Evolutionary conservation across 768 basidiomycete genomes (phyloP).

Genomic region (Sporobolomyces roseus): DNA sequence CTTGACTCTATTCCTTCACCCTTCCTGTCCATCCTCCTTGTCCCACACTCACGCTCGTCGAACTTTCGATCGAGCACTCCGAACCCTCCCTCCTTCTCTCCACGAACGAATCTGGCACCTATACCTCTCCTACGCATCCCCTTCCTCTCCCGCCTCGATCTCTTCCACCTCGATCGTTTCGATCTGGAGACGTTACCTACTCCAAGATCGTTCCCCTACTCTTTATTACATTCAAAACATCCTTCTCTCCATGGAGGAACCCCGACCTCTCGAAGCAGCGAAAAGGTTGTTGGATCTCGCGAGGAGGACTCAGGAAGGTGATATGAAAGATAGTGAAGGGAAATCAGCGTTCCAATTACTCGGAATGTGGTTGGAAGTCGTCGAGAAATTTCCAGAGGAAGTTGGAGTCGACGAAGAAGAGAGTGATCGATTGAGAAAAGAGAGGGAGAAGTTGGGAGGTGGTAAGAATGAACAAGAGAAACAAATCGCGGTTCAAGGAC

Average conservation of each 20-base stretch:
- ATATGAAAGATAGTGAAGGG: slow-evolving; percentile 66
- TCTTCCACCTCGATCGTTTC: slow-evolving; percentile 71
- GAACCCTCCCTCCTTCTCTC: slow-evolving; percentile 85
- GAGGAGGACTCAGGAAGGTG: slow-evolving; percentile 50
- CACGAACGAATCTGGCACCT: slow-evolving; percentile 88
- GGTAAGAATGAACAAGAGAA: slow-evolving; percentile 43
- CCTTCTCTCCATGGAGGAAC: slow-evolving; percentile 52
- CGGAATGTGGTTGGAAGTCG: slow-evolving; percentile 84
- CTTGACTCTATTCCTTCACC: slow-evolving; percentile 81
- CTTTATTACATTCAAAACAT: slow-evolving; percentile 51
- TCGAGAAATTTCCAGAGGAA: slow-evolving; percentile 83
- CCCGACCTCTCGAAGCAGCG: slow-evolving; percentile 85
- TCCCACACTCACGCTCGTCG: slow-evolving; percentile 85
- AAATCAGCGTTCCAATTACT: slow-evolving; percentile 94
- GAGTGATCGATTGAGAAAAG: slow-evolving; percentile 57
- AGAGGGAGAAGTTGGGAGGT: slow-evolving; percentile 44
- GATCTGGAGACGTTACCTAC: slow-evolving; percentile 77
- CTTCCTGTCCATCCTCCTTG: slow-evolving; percentile 74
- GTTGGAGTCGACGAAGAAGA: slow-evolving; percentile 83
- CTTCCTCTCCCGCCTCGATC: slow-evolving; percentile 56
- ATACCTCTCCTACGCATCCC: slow-evolving; percentile 77
- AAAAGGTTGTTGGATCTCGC: slow-evolving; percentile 82
- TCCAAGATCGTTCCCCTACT: slow-evolving; percentile 52
- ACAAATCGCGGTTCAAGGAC: background rate
- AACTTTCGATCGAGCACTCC: slow-evolving; percentile 89